Evolutionary conservation across 108 stramenopile genomes (phyloP), one percentile per base, ranked within the genome.

Genomic region (Discostella stelligeroides): DNA sequence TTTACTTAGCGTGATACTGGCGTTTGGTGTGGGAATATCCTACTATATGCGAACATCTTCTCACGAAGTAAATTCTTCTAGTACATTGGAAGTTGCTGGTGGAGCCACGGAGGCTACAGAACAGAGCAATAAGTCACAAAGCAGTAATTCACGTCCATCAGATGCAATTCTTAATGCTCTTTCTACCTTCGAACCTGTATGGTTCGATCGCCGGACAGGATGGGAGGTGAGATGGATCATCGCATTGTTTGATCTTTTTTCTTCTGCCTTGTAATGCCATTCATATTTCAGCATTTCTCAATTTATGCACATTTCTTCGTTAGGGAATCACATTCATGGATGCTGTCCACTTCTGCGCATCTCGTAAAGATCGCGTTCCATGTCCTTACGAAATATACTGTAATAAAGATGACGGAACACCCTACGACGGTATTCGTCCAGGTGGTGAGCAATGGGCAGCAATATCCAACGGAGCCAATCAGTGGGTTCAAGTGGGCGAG

Each of bases 321-420:
- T 13, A 54, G 57, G 77, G 77, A 13, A 70, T 55, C 14, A 79
- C 77, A 13, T 79, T 68, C 41, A 59, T 28, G 18, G 70, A 79
- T 24, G 77, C 77, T 10, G 70, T 79, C 25, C 47, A 50, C 48
- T 79, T 66, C 20, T 79, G 77, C 29, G 29, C 45, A 11, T 45
- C 70, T 28, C 63, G 66, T 14, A 45, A 79, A n/a, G 37, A 66
- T 10, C 67, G 65, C 24, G 64, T 79, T 17, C 77, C 77, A 20
- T 79, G 77, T 25, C 69, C 77, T 1, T 70, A 61, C 49, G 77
- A 79, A 54, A 49, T 79, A 15, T 79, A 79, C 49, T 79, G 77
- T 45, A 60, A 61, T 39, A 50, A 71, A 39, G 70, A 41, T 28
- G 48, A 60, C n/a, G 48, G 38, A 18, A 20, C 49, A 10, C 58